Base-by-base conservation (phyloP, 2,329 filamentous ascomycete genomes). In the Hypomyces perniciosus region DNA sequence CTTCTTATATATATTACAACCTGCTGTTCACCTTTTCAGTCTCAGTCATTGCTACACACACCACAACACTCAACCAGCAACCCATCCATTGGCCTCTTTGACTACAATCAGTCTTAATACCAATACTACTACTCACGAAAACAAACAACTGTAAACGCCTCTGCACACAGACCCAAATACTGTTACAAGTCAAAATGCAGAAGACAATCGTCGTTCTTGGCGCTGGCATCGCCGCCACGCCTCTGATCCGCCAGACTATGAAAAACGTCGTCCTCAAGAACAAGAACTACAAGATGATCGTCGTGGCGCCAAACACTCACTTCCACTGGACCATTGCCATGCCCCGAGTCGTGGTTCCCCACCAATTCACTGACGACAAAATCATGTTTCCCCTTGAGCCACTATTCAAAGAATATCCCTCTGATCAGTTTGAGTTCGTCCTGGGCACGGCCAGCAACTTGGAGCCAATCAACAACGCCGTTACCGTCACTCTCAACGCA, bases 271-370 rank as follows among this genome's bases (percentile, higher is more conserved):
- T 72, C 3, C 62, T 71, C 27, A 68, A 68, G 42, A 62, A 66
- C 31, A 59, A 67, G 6, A 68, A 70, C 52, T 64, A 75, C 52
- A 74, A 68, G 54, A 65, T 78, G 41, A 61, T 73, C 37, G 69
- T 79, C 43, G 68, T 79, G 39, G 64, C 68, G 10, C 77, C 75
- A 1, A 74, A 70, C 45, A 72, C 72, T 8, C 67, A 79, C 52
- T 68, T 78, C 54, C 75, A 72, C 65, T 80, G 74, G 74, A 62
- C 67, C 39, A 59, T 78, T 13, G 76, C 76, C 50, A 67, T 75
- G 41, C 67, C 72, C 9, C 72, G 78, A 39, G 72, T 66, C 48
- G 63, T 78, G 28, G 65, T 80, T 3, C 73, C 75, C 13, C 74
- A 69, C 9, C 67, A 73, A 52, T 57, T 77, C 35, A 43, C 66